A percentile compares a stretch with the other conserved stretches of the same genome.
phyloP scores from a whole-genome alignment of 371 early-diverging fungal species.

The Saksenaea oblongispora region DNA sequence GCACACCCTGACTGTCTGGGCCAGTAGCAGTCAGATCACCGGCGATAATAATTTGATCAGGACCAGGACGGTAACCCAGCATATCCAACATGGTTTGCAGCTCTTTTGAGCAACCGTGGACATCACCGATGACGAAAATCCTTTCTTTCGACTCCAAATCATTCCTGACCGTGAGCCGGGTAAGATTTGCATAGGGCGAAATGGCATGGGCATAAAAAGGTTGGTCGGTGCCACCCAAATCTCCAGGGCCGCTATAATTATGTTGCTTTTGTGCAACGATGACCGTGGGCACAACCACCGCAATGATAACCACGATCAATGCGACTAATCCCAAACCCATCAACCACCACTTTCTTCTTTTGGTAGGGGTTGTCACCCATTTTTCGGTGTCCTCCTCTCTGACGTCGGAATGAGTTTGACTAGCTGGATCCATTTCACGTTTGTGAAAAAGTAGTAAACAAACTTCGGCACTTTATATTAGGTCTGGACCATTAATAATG shows the following conservation, averaged over 20 bases:
- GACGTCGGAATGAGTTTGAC: too few relatives aligned
- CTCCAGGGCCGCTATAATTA: background rate
- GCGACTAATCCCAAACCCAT: conserved; percentile 16
- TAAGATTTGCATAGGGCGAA: conserved; percentile 47
- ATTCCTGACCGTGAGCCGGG: conserved; percentile 20
- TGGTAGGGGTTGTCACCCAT: background rate
- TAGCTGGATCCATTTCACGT: too few relatives aligned
- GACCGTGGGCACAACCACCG: conserved; percentile 37
- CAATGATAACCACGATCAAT: conserved; percentile 29
- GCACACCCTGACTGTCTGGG: conserved; percentile 64
- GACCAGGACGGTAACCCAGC: conserved; percentile 37
- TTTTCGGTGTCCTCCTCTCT: background rate
- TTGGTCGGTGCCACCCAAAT: background rate
- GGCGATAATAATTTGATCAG: conserved; percentile 64
- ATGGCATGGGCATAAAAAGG: conserved; percentile 22
- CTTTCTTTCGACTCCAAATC: conserved; percentile 34
- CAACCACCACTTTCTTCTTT: conserved; percentile 24
- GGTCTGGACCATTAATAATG: too few relatives aligned
- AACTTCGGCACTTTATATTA: too few relatives aligned
- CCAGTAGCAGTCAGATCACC: conserved; percentile 77
- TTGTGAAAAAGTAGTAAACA: too few relatives aligned
- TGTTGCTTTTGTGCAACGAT: conserved; percentile 31
- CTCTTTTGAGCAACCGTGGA: conserved; percentile 67
- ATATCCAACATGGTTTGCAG: conserved; percentile 49
- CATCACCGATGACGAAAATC: conserved; percentile 70